Evolutionary conservation across 179 eudicot species (phyloP).

Genomic region (Camellia oleifera): DNA sequence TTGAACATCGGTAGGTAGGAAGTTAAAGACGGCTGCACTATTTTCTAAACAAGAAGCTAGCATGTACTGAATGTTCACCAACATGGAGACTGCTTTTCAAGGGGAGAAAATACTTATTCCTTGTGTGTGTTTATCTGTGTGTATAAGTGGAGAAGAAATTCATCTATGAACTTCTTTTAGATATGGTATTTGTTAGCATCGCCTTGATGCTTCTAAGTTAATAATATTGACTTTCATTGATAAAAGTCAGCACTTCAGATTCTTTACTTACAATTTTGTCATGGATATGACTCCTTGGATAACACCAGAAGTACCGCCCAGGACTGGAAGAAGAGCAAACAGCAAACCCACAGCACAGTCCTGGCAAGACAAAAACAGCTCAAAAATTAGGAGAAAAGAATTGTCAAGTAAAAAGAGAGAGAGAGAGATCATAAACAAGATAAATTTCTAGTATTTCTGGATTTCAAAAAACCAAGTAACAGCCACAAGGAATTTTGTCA

Average conservation of each 20-base stretch:
- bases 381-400: slow-evolving; percentile 5
- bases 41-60: neutral
- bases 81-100: no score
- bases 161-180: no score
- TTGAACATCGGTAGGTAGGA: neutral
- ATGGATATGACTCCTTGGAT: slow-evolving; percentile 79
- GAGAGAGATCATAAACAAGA: neutral
- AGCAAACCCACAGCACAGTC: slow-evolving; percentile 91
- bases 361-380: slow-evolving; percentile 31
- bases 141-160: no score
- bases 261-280: slow-evolving; percentile 71
- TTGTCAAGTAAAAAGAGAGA: neutral
- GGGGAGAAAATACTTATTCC: neutral
- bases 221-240: no score
- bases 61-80: neutral
- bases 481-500: neutral
- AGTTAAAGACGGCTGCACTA: neutral
- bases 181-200: no score
- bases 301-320: slow-evolving; percentile 84
- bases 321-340: slow-evolving; percentile 86
- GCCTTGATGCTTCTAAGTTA: no score
- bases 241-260: neutral
- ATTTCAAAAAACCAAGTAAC: neutral
- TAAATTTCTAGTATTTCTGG: neutral
- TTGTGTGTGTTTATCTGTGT: neutral